A percentile compares a stretch with the other conserved stretches of the same genome.
Conservation (phyloP, 163 green algal genomes). For the Prototheca cutis region DNA sequence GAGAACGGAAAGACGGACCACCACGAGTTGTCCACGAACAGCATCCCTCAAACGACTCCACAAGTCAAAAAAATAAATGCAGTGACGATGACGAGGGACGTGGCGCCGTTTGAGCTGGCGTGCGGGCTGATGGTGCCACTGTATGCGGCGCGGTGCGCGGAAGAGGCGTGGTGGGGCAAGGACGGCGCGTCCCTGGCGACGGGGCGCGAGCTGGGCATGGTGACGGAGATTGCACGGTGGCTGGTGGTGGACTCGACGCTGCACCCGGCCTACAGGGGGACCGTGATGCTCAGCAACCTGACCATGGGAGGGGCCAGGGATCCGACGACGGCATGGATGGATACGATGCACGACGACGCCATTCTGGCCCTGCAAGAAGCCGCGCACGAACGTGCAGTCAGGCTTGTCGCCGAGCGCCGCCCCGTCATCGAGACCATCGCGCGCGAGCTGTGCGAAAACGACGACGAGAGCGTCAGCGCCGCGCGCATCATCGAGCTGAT, state of each 20-base stretch:
- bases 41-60: too few relatives aligned
- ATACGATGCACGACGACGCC: constrained; percentile 23
- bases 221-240: constrained; percentile 39
- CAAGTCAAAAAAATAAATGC: too few relatives aligned
- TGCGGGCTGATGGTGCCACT: constrained; percentile 60
- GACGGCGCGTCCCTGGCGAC: constrained; percentile 49
- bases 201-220: constrained; percentile 32
- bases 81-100: constrained; percentile 12
- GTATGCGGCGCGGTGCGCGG: constrained; percentile 52
- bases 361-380: constrained; percentile 34
- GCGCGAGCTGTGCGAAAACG: constrained; percentile 24
- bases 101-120: constrained; percentile 28
- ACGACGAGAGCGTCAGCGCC: constrained; percentile 33
- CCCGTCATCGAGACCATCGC: constrained; percentile 34
- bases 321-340: constrained; percentile 27
- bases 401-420: constrained; percentile 21
- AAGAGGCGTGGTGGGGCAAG: constrained; percentile 47
- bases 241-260: constrained; percentile 43
- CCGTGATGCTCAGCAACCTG: constrained; percentile 25
- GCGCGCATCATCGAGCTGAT: constrained; percentile 35
- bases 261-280: constrained; percentile 32
- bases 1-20: too few relatives aligned
- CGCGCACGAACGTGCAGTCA: constrained; percentile 28
- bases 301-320: constrained; percentile 27
- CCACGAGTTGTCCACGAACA: too few relatives aligned